Evolutionary conservation across 2,329 filamentous ascomycete species (phyloP), one percentile per base, ranked within the genome.

Genomic region (Kalmusia sp.): DNA sequence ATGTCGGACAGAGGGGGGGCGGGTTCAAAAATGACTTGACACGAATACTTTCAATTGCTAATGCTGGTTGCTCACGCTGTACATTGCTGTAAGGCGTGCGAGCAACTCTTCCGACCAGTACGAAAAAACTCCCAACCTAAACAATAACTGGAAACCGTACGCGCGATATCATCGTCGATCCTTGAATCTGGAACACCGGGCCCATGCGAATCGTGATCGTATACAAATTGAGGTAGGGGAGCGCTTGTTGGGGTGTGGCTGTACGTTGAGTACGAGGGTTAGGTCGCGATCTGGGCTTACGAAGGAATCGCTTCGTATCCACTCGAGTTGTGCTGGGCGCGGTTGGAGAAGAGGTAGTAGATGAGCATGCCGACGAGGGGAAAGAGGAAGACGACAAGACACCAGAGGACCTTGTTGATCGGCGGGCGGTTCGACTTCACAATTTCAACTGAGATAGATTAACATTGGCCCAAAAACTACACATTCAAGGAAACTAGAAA

Each of bases 341-440:
- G 83, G 74, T 88, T 84, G 40, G 84, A 86, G 75, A 88, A 87
- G 47, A 88, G 73, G 68, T 79, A 88, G 75, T 88, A 88, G 71
- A 87, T 73, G 63, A 87, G 71, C 70, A 87, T 77, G 54, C 86
- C 86, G 59, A 84, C 68, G 43, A 88, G 76, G 3, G 86, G 86
- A 76, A 88, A 87, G 57, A 88, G 71, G 76, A 88, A 87, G 64
- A 88, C 84, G 37, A 86, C 75, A 1, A 87, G 75, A 43, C 79
- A 83, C 86, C 86, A 88, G 25, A 87, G 74, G 3, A 88, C 69
- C 76, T 88, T 88, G 71, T 81, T 76, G 17, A 75, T 69, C 17
- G 80, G 74, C 4, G 84, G 79, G 54, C 85, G 84, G 71, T 82
- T 86, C 34, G 85, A 87, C 72, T 87, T 84, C 52, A 88, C 74